Evolutionary conservation across 768 basidiomycete genomes (phyloP).

Genomic region (Podaxis mareebaensis): DNA sequence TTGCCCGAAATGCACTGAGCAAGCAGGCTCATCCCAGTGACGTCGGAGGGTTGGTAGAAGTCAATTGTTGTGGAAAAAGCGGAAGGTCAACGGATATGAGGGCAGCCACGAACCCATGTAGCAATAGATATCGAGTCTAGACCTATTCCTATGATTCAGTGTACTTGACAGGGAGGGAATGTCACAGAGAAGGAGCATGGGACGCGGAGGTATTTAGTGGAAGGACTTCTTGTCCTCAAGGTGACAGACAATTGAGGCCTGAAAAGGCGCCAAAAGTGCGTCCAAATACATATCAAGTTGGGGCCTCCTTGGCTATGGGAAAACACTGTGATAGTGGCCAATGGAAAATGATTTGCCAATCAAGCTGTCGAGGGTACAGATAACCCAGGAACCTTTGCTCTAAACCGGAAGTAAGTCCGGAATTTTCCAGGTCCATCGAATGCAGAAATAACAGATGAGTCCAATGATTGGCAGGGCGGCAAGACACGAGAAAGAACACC

Average conservation of each 20-base stretch:
- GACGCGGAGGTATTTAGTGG: slow-evolving; percentile 1
- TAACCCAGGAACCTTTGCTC: not conserved
- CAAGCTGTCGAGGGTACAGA: not conserved
- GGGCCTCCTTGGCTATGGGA: not conserved
- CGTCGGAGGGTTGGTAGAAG: not conserved
- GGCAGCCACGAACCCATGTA: not conserved
- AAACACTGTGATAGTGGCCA: not conserved
- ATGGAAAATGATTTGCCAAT: slow-evolving; percentile 8
- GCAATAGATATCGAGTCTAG: slow-evolving; percentile 5
- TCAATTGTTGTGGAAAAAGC: not conserved
- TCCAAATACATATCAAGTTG: not conserved
- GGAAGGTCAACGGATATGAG: not conserved
- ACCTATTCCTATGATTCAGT: not conserved
- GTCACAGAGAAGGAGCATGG: slow-evolving; percentile 1
- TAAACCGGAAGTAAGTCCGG: not conserved
- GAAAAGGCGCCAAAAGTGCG: not conserved
- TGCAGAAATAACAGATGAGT: not conserved
- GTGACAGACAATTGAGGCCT: not conserved
- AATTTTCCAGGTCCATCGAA: not conserved
- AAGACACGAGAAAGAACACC: not conserved
- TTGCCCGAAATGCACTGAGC: slow-evolving; percentile 5
- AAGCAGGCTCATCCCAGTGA: not conserved
- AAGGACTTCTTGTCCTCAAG: slow-evolving; percentile 9
- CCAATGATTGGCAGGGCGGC: not conserved
- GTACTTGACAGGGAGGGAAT: not conserved